phyloP scores from a whole-genome alignment of 441 rosid genomes.

The Macaranga tanarius region DNA sequence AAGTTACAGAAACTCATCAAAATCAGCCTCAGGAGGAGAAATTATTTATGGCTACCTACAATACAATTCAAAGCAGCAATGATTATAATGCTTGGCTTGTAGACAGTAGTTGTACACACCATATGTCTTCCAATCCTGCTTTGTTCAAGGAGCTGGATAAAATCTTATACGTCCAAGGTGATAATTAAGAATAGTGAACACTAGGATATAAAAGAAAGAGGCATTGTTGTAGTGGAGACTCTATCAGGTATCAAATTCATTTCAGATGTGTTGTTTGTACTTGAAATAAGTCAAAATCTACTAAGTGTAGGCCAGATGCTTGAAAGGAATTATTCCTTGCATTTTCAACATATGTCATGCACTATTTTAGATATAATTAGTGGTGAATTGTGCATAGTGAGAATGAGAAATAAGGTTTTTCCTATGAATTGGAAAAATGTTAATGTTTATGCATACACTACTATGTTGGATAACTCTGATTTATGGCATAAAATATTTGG shows the following conservation, averaged over 20 bases:
- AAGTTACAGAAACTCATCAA: not conserved
- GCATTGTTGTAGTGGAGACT: no score
- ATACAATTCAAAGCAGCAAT: not conserved
- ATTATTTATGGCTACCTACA: not conserved
- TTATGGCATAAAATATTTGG: no score
- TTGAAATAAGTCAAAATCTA: not conserved
- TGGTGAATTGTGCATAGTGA: no score
- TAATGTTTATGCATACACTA: no score
- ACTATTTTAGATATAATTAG: no score
- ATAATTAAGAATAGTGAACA: not conserved
- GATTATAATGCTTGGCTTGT: not conserved
- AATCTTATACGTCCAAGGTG: not conserved
- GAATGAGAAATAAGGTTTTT: no score
- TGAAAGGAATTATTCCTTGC: not conserved
- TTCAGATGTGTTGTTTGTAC: not conserved
- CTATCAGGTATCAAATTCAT: not conserved
- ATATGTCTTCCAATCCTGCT: not conserved
- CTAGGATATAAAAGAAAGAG: no score
- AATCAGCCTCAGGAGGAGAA: not conserved
- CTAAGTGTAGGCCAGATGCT: no score
- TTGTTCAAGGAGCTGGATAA: not conserved
- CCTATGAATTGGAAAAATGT: no score
- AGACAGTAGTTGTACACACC: not conserved
- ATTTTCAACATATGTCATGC: not conserved
- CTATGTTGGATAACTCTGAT: no score